These are phyloP conservation scores for Saccharum officinarum DNA, from an alignment of 176 grass and related monocot genomes.

Conservation along the genomic window DNA sequence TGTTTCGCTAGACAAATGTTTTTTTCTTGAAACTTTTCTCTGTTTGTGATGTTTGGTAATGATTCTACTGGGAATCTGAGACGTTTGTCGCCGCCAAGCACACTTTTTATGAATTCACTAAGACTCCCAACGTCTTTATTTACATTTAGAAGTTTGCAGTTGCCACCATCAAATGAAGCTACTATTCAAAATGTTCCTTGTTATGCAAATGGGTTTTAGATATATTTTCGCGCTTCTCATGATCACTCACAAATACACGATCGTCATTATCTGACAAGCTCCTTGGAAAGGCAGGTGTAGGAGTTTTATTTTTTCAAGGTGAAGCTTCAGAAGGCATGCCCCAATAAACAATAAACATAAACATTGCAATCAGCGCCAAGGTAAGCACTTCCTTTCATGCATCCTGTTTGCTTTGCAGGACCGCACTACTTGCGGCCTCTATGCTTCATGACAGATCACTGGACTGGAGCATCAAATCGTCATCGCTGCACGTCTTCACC, in stretches of 20 bases:
- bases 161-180: too few relatives aligned
- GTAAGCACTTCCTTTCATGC: background rate
- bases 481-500: background rate
- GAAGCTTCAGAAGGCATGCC: background rate
- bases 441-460: background rate
- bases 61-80: too few relatives aligned
- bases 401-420: slow-evolving; percentile 1
- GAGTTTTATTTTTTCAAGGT: background rate
- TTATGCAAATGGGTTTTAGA: background rate
- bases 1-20: too few relatives aligned
- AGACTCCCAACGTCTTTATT: too few relatives aligned
- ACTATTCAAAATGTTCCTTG: too few relatives aligned
- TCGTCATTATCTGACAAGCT: background rate
- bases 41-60: too few relatives aligned
- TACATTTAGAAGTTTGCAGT: too few relatives aligned
- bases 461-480: background rate
- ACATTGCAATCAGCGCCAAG: background rate
- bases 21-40: too few relatives aligned
- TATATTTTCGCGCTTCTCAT: background rate
- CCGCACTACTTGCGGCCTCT: too few relatives aligned
- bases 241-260: background rate
- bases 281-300: background rate
- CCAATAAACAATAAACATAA: background rate
- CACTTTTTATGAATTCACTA: too few relatives aligned
- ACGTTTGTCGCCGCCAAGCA: too few relatives aligned